Conservation (phyloP, 371 early-diverging fungal genomes). For the Mortierella sp. region DNA sequence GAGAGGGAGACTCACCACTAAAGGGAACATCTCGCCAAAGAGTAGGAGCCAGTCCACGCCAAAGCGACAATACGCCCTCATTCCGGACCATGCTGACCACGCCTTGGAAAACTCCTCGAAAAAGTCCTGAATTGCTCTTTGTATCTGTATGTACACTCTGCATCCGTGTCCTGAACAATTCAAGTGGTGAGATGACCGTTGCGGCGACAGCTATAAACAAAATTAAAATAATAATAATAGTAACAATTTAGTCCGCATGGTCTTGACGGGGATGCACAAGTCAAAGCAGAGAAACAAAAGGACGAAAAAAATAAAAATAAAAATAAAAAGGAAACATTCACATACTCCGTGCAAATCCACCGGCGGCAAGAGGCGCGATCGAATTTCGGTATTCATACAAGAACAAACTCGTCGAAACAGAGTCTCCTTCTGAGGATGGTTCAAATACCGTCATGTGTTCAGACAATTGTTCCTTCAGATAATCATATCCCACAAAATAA, state of each 20-base stretch:
- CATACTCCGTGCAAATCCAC: conserved; percentile 82
- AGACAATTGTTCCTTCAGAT: conserved; percentile 70
- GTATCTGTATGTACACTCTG: conserved; percentile 68
- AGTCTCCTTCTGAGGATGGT: conserved; percentile 12
- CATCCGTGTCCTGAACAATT: conserved; percentile 90
- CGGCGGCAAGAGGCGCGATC: conserved; percentile 81
- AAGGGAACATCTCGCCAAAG: conserved; percentile 97
- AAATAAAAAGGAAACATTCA: neutral
- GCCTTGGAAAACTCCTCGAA: conserved; percentile 65
- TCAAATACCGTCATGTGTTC: conserved; percentile 6
- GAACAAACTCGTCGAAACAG: conserved; percentile 11
- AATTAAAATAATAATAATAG: neutral
- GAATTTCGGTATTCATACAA: conserved; percentile 43
- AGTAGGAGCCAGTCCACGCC: conserved; percentile 92
- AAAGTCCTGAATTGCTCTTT: conserved; percentile 33
- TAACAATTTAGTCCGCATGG: too few relatives aligned
- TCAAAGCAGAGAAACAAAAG: too few relatives aligned
- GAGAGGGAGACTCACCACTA: conserved; percentile 58
- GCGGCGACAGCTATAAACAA: conserved; percentile 72
- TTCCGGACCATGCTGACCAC: conserved; percentile 68
- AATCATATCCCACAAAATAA: conserved; percentile 95
- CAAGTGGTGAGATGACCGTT: conserved; percentile 88
- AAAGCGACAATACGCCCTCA: conserved; percentile 74
- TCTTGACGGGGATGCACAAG: too few relatives aligned
- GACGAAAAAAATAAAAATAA: too few relatives aligned